These are phyloP conservation scores for Quambalaria eucalypti DNA, from an alignment of 1,284 basidiomycete species.

Conservation along the genomic window DNA sequence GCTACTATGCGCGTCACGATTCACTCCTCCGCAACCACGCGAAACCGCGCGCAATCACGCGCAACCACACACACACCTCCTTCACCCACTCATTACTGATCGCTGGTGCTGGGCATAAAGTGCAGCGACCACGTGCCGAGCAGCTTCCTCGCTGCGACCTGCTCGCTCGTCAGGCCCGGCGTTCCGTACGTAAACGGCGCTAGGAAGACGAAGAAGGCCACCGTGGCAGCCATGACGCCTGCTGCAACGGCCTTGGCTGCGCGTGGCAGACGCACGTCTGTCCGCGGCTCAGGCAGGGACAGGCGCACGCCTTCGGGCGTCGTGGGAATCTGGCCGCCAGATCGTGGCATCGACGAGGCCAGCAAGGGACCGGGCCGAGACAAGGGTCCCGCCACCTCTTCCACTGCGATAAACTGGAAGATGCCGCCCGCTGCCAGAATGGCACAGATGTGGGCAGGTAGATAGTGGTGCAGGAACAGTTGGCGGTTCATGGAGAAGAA, in stretches of 20 bases:
- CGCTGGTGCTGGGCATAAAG: constrained; percentile 6
- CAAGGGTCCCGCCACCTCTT: constrained; percentile 81
- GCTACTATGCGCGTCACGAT: too few relatives aligned
- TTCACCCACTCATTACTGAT: too few relatives aligned
- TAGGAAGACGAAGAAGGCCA: constrained; percentile 26
- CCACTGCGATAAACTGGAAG: constrained; percentile 65
- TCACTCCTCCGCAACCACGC: too few relatives aligned
- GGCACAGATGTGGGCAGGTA: constrained; percentile 71
- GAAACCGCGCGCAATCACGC: too few relatives aligned
- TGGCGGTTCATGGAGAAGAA: constrained; percentile 81
- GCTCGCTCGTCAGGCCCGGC: constrained; percentile 17
- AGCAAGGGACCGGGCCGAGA: constrained; percentile 56
- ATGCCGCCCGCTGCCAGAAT: constrained; percentile 83
- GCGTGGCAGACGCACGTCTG: constrained; percentile 11
- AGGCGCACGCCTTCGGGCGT: background rate
- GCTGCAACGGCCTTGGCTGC: constrained; percentile 11
- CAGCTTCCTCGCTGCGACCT: constrained; percentile 19
- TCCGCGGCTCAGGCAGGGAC: background rate
- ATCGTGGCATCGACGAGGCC: constrained; percentile 5
- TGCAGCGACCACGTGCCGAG: constrained; percentile 36
- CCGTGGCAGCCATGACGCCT: constrained; percentile 8
- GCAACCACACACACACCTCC: too few relatives aligned
- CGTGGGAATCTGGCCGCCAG: constrained; percentile 8
- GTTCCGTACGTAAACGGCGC: constrained; percentile 39
- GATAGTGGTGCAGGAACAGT: constrained; percentile 73